Evolutionary conservation across 75 land plant genomes (phyloP), one percentile per base, ranked within the genome.

Genomic region (Pinus taeda): DNA sequence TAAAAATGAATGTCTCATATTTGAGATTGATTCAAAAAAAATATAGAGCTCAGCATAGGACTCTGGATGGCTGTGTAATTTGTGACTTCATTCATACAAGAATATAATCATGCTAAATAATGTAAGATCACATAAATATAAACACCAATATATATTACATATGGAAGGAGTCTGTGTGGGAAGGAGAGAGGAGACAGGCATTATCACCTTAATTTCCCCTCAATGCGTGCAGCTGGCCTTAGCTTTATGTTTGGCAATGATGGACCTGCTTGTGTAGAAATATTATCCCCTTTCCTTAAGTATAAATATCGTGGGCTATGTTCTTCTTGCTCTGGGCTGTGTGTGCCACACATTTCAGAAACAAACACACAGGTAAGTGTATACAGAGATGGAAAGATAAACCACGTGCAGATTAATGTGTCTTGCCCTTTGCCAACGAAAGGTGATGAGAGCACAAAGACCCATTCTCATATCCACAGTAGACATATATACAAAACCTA

Each of bases 321-420:
- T 17, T 91, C 91, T 61, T 87, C 89, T 65, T 85, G 85, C 42
- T 85, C 91, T 73, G 73, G 71, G 78, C 87, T 91, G 83, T 74
- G 60, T 36, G 15, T 37, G 53, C 7, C 29, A 60, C 71, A 71
- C 77, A 33, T n/a, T 76, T 29, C 65, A 56, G 12, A 59, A 74
- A 14, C 42, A 22, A 18, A 55, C 71, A 20, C 7, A 42, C 36
- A 69, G 24, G 7, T 63, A 30, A 60, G 14, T 20, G 77, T 33
- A 18, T 15, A 15, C 15, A 69, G 20, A 69, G 4, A 42, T 39
- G 49, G n/a, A 69, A 20, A 69, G 24, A 1, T 39, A 12, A 69
- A n/a, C 9, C 20, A 1, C 4, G 8, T 15, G 29, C 37, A 14
- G 21, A 30, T 63, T 63, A 26, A 63, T 26, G 33, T 29, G 37